Percentiles rank a stretch among this genome's conserved stretches.
Evolutionary conservation across 495 filamentous ascomycete genomes (phyloP).

Genomic region (Aeminium ludgeri): DNA sequence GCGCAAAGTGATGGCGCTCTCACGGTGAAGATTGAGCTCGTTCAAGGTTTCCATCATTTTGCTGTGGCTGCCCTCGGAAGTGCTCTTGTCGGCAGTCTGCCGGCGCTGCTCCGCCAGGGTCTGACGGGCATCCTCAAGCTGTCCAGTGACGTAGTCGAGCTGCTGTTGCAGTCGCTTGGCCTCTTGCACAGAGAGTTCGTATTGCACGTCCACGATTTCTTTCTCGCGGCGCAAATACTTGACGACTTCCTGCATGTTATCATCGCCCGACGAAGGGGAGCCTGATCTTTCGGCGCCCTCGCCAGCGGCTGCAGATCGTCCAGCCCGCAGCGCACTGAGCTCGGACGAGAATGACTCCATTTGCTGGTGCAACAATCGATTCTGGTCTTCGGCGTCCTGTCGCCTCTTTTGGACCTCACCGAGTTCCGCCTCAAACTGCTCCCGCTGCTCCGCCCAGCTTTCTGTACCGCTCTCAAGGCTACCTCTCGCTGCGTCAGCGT

Average conservation of each 20-base stretch:
- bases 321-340: conserved; percentile 59
- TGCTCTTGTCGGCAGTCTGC: conserved; percentile 51
- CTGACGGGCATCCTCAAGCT: conserved; percentile 71
- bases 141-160: conserved; percentile 64
- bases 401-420: conserved; percentile 56
- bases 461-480: conserved; percentile 64
- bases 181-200: conserved; percentile 73
- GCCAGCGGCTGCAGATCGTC: conserved; percentile 26
- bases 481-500: conserved; percentile 65
- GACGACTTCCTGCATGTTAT: conserved; percentile 69
- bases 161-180: conserved; percentile 75
- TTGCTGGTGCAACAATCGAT: conserved; percentile 73
- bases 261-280: conserved; percentile 23
- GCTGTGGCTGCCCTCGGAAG: conserved; percentile 57
- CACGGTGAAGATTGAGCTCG: conserved; percentile 83
- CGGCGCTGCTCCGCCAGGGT: conserved; percentile 78
- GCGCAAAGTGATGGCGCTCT: conserved; percentile 76
- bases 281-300: conserved; percentile 1
- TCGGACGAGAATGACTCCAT: conserved; percentile 66
- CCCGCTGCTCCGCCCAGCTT: conserved; percentile 68
- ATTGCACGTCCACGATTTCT: conserved; percentile 91
- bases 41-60: conserved; percentile 86
- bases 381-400: conserved; percentile 69
- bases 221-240: conserved; percentile 87
- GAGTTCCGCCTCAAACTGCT: conserved; percentile 69